Percentiles rank a stretch among this genome's conserved stretches.
Conservation (phyloP, 1,139 yeast species). For the Saccharomyces hybrid region DNA sequence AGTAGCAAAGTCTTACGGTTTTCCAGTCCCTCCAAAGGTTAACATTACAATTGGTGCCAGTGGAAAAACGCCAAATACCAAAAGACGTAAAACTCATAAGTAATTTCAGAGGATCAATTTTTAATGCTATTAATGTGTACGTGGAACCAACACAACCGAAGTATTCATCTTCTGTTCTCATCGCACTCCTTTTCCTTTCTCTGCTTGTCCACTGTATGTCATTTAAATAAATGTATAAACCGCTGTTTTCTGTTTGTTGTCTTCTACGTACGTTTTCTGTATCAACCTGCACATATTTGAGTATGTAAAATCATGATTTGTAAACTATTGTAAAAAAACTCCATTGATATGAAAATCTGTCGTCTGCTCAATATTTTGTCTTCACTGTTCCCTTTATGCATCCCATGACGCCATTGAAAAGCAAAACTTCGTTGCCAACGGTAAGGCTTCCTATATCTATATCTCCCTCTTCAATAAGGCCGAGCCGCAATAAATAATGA, state of each 20-base stretch:
- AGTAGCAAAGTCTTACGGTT: slow-evolving; percentile 94
- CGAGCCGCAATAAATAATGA: slow-evolving; percentile 50
- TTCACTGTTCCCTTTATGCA: slow-evolving; percentile 55
- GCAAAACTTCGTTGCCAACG: slow-evolving; percentile 57
- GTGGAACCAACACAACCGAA: background rate
- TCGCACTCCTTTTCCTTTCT: background rate
- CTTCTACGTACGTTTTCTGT: background rate
- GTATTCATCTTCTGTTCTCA: background rate
- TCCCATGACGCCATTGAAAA: slow-evolving; percentile 82
- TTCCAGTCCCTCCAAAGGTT: slow-evolving; percentile 93
- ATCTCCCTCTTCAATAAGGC: slow-evolving; percentile 48
- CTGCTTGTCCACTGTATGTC: background rate
- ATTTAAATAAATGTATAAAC: background rate
- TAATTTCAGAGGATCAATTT: background rate
- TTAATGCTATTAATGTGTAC: background rate
- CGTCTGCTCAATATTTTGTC: slow-evolving; percentile 1
- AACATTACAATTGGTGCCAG: slow-evolving; percentile 93
- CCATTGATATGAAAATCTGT: background rate
- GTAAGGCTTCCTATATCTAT: slow-evolving; percentile 41
- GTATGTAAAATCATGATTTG: background rate
- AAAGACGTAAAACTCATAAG: slow-evolving; percentile 25
- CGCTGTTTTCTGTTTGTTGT: background rate
- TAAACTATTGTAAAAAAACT: background rate
- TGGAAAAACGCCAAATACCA: slow-evolving; percentile 45
- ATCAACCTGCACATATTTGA: background rate